These are phyloP conservation scores for Paramecium tetraurelia DNA, from an alignment of 73 alveolate genomes.

Conservation along the genomic window DNA sequence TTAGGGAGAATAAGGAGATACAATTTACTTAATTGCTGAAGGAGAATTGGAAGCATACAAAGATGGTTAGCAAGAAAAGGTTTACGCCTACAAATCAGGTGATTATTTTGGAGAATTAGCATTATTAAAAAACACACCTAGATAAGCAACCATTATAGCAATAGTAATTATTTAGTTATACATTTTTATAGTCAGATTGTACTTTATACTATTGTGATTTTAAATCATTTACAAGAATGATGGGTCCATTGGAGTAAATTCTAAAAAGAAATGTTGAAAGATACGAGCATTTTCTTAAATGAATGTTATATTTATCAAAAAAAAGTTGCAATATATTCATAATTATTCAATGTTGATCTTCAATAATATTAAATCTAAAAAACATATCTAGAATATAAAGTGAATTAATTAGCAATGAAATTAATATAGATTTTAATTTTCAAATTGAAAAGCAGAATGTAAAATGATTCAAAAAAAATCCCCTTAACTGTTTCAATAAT, in stretches of 20 bases:
- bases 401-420: no score
- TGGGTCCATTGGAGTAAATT: conserved; percentile 72
- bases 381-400: no score
- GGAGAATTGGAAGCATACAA: conserved; percentile 74
- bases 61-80: conserved; percentile 76
- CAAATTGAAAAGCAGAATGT: no score
- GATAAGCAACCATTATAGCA: conserved; percentile 93
- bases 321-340: not conserved
- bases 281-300: not conserved
- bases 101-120: conserved; percentile 98
- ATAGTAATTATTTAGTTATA: not conserved
- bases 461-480: not conserved
- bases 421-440: no score
- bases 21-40: conserved; percentile 75
- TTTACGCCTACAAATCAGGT: conserved; percentile 82
- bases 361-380: not conserved
- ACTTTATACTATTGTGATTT: conserved; percentile 64
- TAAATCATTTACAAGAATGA: conserved; percentile 70
- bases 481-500: no score
- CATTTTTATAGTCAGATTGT: conserved; percentile 55
- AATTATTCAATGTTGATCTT: not conserved
- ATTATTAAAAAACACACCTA: conserved; percentile 85
- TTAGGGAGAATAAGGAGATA: conserved; percentile 77
- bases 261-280: conserved; percentile 40
- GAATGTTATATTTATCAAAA: not conserved